These are phyloP conservation scores for Tulasnella sp. DNA, from an alignment of 768 basidiomycete genomes.

Conservation along the genomic window DNA sequence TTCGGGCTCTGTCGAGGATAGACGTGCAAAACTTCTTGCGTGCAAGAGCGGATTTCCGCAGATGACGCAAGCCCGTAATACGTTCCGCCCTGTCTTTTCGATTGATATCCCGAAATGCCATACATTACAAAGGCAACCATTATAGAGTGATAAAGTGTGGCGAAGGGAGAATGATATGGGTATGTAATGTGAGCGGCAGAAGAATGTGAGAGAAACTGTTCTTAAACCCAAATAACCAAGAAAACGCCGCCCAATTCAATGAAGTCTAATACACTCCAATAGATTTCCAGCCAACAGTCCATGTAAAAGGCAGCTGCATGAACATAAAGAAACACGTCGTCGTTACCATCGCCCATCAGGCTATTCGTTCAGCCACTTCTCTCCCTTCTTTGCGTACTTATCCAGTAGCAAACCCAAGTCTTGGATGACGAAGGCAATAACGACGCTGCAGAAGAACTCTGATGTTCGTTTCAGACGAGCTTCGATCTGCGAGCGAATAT, in stretches of 20 bases:
- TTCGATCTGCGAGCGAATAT: constrained; percentile 58
- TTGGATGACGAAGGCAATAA: constrained; percentile 81
- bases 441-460: constrained; percentile 86
- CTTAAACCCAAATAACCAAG: not conserved
- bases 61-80: not conserved
- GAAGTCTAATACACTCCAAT: not conserved
- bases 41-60: constrained; percentile 25
- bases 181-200: not conserved
- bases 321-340: not conserved
- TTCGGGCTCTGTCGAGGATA: constrained; percentile 54
- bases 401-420: constrained; percentile 57
- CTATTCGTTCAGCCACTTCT: constrained; percentile 81
- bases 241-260: not conserved
- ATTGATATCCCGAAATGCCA: not conserved
- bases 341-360: not conserved
- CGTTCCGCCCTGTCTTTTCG: not conserved
- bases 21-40: constrained; percentile 37
- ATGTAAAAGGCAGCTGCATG: not conserved
- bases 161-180: not conserved
- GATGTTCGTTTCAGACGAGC: constrained; percentile 69
- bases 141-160: not conserved
- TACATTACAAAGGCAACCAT: not conserved
- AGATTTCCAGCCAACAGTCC: not conserved
- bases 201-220: not conserved
- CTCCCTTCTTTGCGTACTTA: constrained; percentile 90